phyloP scores from a whole-genome alignment of 257 asterid species.

The Solanum bulbocastanum region DNA sequence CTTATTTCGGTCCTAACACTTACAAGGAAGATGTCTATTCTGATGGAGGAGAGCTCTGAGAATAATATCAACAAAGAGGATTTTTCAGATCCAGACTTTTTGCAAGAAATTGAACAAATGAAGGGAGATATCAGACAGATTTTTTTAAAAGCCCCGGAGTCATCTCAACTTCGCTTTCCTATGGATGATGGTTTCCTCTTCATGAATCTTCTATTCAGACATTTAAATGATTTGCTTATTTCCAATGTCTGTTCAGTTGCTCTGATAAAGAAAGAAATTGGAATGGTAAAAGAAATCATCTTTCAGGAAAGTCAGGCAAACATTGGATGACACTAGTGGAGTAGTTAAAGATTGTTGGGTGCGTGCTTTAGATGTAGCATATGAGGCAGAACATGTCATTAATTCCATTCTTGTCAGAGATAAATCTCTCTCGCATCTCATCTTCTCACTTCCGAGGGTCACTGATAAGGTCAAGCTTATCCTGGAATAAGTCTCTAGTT shows the following conservation, averaged over 20 bases:
- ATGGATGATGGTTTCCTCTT: neutral
- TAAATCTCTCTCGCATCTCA: neutral
- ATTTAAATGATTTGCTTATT: neutral
- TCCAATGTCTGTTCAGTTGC: neutral
- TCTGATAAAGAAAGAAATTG: neutral
- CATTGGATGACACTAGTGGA: neutral
- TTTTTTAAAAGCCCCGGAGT: neutral
- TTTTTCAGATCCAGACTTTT: neutral
- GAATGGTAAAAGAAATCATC: neutral
- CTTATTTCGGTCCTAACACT: too few relatives aligned
- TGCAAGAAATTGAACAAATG: neutral
- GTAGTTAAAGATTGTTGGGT: neutral
- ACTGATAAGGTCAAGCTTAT: neutral
- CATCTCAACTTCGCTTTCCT: neutral
- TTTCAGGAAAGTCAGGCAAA: neutral
- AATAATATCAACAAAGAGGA: neutral
- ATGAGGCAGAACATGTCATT: neutral
- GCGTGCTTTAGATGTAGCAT: neutral
- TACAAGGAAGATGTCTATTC: neutral
- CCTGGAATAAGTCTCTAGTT: neutral
- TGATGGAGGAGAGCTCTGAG: neutral
- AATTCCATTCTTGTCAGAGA: neutral
- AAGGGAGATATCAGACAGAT: neutral
- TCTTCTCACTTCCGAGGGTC: neutral
- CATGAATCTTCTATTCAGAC: neutral